Evolutionary conservation across 2,329 filamentous ascomycete species (phyloP), one percentile per base, ranked within the genome.

Genomic region (Karstenula rhodostoma): DNA sequence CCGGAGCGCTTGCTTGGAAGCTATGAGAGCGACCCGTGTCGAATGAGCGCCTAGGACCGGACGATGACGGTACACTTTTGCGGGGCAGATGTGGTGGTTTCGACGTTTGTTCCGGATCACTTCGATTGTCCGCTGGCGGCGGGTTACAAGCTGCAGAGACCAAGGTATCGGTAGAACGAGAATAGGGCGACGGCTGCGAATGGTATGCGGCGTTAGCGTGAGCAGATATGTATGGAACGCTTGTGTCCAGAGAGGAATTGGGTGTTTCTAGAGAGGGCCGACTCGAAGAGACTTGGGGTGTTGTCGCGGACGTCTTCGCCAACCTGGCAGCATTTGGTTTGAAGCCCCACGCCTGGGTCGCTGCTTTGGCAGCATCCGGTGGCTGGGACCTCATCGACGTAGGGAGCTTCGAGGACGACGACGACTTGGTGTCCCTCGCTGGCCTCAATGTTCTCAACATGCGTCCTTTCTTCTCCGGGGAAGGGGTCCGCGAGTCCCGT

Each of bases 291-390:
- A 55, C 64, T 15, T 72, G 55, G 9, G 67, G 59, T 23, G 64
- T 56, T n/a, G 66, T 9, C 27, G 47, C 57, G 54, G 40, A 58
- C 15, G 43, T 15, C 25, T 58, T 59, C 25, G 44, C n/a, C 17
- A 61, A 68, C 27, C 65, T 69, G 29, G 50, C 66, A 3, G 69
- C 65, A 42, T 54, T 59, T 19, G 68, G 32, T 13, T 69, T 79
- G 73, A 62, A 80, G 67, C 71, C 71, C 86, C 87, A 90, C n/a
- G 87, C 87, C 60, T 88, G 81, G 3, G 86, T 86, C 2, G 87
- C 87, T 3, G 87, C 87, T 67, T 85, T 87, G 19, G 87, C 85
- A 22, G 87, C 86, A 59, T 85, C 84, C 40, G 84, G 81, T n/a
- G 82, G 82, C 40, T 79, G 73, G 33, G 80, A 79, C 50, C 76